Percentiles rank a stretch among this genome's conserved stretches.
Conservation (phyloP, 192 early-diverging fungal species). For the Lobosporangium transversale region DNA sequence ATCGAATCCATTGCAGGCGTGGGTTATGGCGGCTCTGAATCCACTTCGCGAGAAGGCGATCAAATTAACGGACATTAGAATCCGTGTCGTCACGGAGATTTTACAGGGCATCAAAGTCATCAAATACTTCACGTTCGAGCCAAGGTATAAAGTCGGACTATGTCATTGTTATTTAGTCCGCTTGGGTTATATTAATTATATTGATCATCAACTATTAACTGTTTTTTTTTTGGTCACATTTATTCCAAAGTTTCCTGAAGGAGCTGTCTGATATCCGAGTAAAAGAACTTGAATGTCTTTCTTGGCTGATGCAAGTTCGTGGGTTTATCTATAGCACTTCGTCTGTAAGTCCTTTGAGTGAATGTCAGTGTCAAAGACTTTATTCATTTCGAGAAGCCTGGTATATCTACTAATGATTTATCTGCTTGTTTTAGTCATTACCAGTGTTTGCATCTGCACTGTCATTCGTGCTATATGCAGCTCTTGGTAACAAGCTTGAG, state of each 20-base stretch:
- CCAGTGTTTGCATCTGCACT: conserved; percentile 59
- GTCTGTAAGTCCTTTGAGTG: conserved; percentile 39
- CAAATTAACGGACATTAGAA: conserved; percentile 60
- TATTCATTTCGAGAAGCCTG: too few species aligned
- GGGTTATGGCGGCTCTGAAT: conserved; percentile 76
- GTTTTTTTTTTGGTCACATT: background rate
- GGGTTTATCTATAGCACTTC: conserved; percentile 69
- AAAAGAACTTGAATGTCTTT: conserved; percentile 83
- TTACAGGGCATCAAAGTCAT: conserved; percentile 66
- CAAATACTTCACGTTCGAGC: conserved; percentile 69
- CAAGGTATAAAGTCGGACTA: conserved; percentile 37
- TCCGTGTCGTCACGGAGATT: conserved; percentile 63
- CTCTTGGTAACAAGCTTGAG: conserved; percentile 51
- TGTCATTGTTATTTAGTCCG: background rate
- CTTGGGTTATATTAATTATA: background rate
- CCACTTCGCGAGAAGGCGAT: conserved; percentile 69
- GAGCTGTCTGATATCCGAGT: conserved; percentile 28
- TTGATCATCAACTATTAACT: background rate
- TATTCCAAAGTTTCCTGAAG: conserved; percentile 46
- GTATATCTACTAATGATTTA: background rate
- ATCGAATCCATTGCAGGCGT: conserved; percentile 57
- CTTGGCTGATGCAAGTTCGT: conserved; percentile 75
- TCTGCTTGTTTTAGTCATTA: conserved; percentile 25
- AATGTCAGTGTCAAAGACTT: too few species aligned
- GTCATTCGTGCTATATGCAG: conserved; percentile 43